A percentile compares a stretch with the other conserved stretches of the same genome.
Evolutionary conservation across 495 filamentous ascomycete species (phyloP).

Genomic region (Mycothermus thermophilus): DNA sequence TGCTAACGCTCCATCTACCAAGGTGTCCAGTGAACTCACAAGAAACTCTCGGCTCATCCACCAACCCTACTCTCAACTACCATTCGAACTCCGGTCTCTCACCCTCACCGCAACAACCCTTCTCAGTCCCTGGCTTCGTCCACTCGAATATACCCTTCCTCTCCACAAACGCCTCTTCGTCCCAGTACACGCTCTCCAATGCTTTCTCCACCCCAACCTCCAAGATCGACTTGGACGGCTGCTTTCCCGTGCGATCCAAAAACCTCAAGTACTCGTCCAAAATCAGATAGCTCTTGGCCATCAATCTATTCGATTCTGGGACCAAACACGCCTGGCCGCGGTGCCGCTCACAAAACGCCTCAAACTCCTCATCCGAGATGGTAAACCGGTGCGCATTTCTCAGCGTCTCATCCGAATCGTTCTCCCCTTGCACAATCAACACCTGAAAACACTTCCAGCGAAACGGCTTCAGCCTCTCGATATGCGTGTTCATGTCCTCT

Average conservation of each 20-base stretch:
- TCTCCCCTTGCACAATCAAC: constrained; percentile 41
- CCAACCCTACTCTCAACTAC: constrained; percentile 1
- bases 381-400: constrained; percentile 33
- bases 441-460: constrained; percentile 49
- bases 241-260: constrained; percentile 34
- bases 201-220: constrained; percentile 40
- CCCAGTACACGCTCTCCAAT: constrained; percentile 36
- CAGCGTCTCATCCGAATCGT: constrained; percentile 32
- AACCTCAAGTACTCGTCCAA: constrained; percentile 45
- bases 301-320: constrained; percentile 38
- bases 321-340: constrained; percentile 28
- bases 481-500: constrained; percentile 40
- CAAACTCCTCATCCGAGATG: constrained; percentile 37
- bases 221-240: constrained; percentile 29
- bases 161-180: constrained; percentile 32
- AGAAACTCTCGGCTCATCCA: too few relatives aligned
- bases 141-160: constrained; percentile 44
- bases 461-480: constrained; percentile 33
- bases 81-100: too few relatives aligned
- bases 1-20: too few relatives aligned
- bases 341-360: constrained; percentile 36
- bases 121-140: constrained; percentile 11
- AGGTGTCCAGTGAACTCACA: too few relatives aligned
- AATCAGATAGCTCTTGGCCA: constrained; percentile 40
- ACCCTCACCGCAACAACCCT: neutral